Evolutionary conservation across 2,329 filamentous ascomycete species (phyloP).

Genomic region (Cytospora schulzeri): DNA sequence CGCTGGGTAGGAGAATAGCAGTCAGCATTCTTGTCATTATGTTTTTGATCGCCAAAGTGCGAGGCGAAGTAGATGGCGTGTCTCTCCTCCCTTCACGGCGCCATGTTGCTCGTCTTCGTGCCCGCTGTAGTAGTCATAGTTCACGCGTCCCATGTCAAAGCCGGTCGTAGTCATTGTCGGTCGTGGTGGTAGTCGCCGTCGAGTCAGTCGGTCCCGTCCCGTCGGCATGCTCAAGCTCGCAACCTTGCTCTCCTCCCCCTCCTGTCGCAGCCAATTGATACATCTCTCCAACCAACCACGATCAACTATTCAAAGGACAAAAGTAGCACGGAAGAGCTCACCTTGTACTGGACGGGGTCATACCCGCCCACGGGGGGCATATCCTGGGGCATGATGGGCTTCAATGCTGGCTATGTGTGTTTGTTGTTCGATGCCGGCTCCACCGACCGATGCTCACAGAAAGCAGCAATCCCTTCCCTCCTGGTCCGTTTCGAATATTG

Average conservation of each 20-base stretch:
- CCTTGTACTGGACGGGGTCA: slow-evolving; percentile 95
- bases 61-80: no score
- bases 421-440: slow-evolving; percentile 2
- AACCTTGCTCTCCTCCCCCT: neutral
- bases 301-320: neutral
- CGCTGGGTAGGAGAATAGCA: slow-evolving; percentile 54
- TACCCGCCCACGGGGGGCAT: slow-evolving; percentile 96
- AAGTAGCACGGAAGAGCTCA: slow-evolving; percentile 42
- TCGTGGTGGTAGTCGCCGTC: neutral
- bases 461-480: neutral
- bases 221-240: neutral
- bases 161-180: neutral
- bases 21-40: neutral
- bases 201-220: neutral
- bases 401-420: slow-evolving; percentile 28
- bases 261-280: neutral
- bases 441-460: neutral
- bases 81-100: no score
- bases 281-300: neutral
- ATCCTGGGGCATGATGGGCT: slow-evolving; percentile 90
- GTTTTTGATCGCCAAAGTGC: neutral
- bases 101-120: neutral
- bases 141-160: neutral
- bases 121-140: no score
- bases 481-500: neutral